Conservation (phyloP, 306 rosid genomes). For the Cucurbita moschata region DNA sequence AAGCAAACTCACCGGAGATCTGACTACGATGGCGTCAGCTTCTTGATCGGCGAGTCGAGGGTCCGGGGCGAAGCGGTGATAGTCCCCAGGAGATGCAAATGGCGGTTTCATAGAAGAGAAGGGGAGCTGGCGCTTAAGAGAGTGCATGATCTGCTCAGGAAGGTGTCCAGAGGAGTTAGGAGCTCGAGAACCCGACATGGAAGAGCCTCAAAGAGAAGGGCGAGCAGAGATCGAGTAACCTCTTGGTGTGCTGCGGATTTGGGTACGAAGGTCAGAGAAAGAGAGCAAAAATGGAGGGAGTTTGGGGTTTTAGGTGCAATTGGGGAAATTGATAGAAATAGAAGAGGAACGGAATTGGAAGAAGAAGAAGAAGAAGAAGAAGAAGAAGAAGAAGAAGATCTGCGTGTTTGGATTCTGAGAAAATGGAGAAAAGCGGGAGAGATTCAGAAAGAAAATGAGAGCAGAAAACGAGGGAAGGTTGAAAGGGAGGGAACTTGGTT, state of each 20-base stretch:
- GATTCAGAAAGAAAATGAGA: conserved; percentile 20
- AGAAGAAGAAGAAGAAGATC: conserved; percentile 31
- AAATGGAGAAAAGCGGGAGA: conserved; percentile 42
- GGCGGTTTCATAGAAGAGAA: conserved; percentile 63
- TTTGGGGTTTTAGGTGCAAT: conserved; percentile 6
- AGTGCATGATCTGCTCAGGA: conserved; percentile 46
- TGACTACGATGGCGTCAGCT: conserved; percentile 46
- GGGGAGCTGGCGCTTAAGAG: conserved; percentile 60
- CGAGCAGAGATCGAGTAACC: background rate
- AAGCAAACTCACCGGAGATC: conserved; percentile 37
- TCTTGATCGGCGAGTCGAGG: conserved; percentile 35
- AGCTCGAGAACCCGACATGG: conserved; percentile 54
- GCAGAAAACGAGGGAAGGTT: conserved; percentile 74
- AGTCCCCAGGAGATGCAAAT: conserved; percentile 58
- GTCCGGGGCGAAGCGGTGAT: conserved; percentile 62
- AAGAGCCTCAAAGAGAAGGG: background rate
- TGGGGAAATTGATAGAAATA: conserved; percentile 8
- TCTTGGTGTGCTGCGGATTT: background rate
- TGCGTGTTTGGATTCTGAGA: conserved; percentile 31
- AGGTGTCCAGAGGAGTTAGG: conserved; percentile 27
- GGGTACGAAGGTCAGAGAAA: conserved; percentile 1
- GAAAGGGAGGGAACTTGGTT: conserved; percentile 78
- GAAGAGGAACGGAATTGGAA: conserved; percentile 10
- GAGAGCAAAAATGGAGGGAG: conserved; percentile 18
- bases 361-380: conserved; percentile 1